phyloP scores from a whole-genome alignment of 257 asterid species.

The Craterostigma plantagineum region DNA sequence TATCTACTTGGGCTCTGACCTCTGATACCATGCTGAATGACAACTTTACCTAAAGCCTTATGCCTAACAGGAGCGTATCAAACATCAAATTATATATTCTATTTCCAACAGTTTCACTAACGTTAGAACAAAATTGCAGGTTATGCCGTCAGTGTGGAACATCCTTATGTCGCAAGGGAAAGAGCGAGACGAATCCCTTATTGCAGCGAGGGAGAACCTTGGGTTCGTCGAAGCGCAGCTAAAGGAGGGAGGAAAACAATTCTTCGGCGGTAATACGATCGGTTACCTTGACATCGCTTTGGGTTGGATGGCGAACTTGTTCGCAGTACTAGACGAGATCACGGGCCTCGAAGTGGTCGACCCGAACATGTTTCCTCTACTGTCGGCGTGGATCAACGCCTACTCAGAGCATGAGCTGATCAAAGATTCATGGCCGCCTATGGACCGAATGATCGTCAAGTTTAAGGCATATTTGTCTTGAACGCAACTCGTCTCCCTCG shows the following conservation, averaged over 20 bases:
- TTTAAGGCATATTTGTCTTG: slow-evolving; percentile 9
- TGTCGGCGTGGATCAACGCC: slow-evolving; percentile 33
- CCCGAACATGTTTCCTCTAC: slow-evolving; percentile 21
- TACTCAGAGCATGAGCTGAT: slow-evolving; percentile 28
- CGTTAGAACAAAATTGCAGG: too few relatives aligned
- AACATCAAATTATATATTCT: too few relatives aligned
- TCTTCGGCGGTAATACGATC: slow-evolving; percentile 26
- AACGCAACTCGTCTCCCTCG: too few relatives aligned
- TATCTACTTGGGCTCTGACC: too few relatives aligned
- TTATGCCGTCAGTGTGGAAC: background rate
- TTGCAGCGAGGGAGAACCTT: slow-evolving; percentile 10
- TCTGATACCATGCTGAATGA: too few relatives aligned
- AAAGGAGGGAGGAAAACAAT: slow-evolving; percentile 9
- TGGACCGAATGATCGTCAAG: slow-evolving; percentile 33
- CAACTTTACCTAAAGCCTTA: too few relatives aligned
- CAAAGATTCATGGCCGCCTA: slow-evolving; percentile 44
- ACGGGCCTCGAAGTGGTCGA: slow-evolving; percentile 20
- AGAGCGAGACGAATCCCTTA: slow-evolving; percentile 14
- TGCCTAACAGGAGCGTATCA: too few relatives aligned
- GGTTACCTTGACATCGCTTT: slow-evolving; percentile 22
- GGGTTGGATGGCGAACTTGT: slow-evolving; percentile 21
- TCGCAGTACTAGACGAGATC: slow-evolving; percentile 30
- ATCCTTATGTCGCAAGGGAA: slow-evolving; percentile 12
- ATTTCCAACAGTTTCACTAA: too few relatives aligned
- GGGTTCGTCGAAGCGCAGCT: slow-evolving; percentile 16